Base-by-base conservation (phyloP, 257 asterid genomes). In the Nicotiana otophora region DNA sequence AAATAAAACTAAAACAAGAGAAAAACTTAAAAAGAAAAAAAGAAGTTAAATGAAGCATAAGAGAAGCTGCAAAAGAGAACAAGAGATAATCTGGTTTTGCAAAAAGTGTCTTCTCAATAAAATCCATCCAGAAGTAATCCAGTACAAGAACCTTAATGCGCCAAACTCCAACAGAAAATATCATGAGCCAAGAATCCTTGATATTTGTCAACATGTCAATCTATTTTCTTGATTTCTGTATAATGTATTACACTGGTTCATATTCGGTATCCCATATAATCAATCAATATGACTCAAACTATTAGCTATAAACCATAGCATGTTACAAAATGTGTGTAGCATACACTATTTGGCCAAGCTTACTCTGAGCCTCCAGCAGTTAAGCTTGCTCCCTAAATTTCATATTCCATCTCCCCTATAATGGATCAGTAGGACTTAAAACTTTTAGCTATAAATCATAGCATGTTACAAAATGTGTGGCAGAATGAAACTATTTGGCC, bases 311-410 rank as follows among this genome's bases (percentile, higher is more conserved):
- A 39, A 42, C 17, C 58, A 70, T 70, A 39, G 34, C 57, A 70
- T 70, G 57, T 70, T 70, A 42, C 78, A 70, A 70, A 69, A 42
- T 4, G 78, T 70, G 78, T n/a, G 34, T 34, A 70, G 58, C 39
- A 42, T 42, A 70, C 19, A 70, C 78, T 42, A 70, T 1, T 70
- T 42, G 30, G n/a, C 78, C 11, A 20, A 70, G 78, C 58, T 42
- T 39, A 42, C 33, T 10, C 57, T 4, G 54, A 68, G 16, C n/a
- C 77, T 69, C 30, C 77, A 69, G 30, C 3, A 36, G 57, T 36
- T 39, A 36, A 36, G 84, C 89, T 60, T 87, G 86, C 81, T 85
- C 87, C 68, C 93, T 69, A 80, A 90, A 93, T 85, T 85, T 92
- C 87, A 42, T 42, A 42, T 42, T 42, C 48, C 48, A 8, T 53